A percentile compares a stretch with the other conserved stretches of the same genome.
Conservation (phyloP, 176 grass and related monocot genomes). For the Carex myosuroides region DNA sequence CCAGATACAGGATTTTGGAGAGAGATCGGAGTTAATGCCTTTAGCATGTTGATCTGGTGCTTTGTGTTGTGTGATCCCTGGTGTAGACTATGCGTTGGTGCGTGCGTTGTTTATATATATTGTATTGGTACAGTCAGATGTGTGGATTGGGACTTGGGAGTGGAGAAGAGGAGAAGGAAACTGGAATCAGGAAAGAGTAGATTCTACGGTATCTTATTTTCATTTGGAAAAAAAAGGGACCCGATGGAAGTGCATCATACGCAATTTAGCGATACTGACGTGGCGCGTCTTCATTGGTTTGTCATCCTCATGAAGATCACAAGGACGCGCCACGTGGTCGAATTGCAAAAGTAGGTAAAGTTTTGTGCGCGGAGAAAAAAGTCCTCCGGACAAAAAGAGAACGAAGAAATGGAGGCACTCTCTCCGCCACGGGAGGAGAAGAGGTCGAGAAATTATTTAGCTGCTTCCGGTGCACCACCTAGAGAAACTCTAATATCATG, state of each 20-base stretch:
- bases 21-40: slow-evolving; percentile 46
- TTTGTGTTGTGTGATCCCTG: neutral
- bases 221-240: neutral
- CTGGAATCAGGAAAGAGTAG: slow-evolving; percentile 61
- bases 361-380: neutral
- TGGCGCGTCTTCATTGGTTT: neutral
- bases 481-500: neutral
- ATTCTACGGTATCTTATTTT: slow-evolving; percentile 42
- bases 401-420: neutral
- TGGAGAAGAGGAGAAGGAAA: neutral
- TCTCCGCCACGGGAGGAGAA: neutral
- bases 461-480: neutral
- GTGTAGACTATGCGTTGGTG: neutral
- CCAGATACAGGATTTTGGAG: slow-evolving; percentile 34
- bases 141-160: slow-evolving; percentile 20
- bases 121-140: slow-evolving; percentile 24
- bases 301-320: neutral
- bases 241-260: neutral
- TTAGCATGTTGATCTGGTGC: slow-evolving; percentile 39
- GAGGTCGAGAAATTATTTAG: neutral
- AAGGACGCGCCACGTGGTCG: neutral
- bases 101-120: slow-evolving; percentile 20
- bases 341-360: neutral
- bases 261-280: neutral
- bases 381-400: neutral